These are phyloP conservation scores for Lactuca sativa DNA, from an alignment of 129 eudicot species.

Conservation along the genomic window DNA sequence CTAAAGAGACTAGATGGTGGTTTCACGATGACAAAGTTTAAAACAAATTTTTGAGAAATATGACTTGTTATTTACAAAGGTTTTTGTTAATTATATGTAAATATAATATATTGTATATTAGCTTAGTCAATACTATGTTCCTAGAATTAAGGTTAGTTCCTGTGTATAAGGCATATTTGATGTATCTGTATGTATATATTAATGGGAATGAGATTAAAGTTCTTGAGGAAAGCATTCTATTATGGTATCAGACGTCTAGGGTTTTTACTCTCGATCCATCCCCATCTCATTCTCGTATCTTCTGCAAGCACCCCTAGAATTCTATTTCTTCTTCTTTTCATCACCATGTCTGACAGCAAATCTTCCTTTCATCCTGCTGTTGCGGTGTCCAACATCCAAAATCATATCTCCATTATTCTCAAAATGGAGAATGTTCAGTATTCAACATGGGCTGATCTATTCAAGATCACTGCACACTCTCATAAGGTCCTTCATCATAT, in stretches of 20 bases:
- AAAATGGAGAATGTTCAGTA: not conserved
- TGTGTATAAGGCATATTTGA: too few relatives aligned
- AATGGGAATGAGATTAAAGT: too few relatives aligned
- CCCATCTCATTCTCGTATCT: not conserved
- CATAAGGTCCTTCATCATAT: not conserved
- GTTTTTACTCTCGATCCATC: too few relatives aligned
- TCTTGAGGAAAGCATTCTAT: too few relatives aligned
- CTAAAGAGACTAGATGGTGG: slow-evolving; percentile 93
- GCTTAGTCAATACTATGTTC: too few relatives aligned
- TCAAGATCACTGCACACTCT: not conserved
- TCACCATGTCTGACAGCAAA: not conserved
- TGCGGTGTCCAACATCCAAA: not conserved
- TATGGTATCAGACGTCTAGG: too few relatives aligned
- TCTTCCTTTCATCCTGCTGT: not conserved
- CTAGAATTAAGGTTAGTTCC: too few relatives aligned
- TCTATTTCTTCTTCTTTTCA: not conserved
- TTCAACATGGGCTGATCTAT: not conserved
- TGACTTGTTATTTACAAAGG: too few relatives aligned
- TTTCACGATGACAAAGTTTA: slow-evolving; percentile 81
- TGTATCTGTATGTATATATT: too few relatives aligned
- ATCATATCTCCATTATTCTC: not conserved
- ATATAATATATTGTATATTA: too few relatives aligned
- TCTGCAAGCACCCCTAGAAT: not conserved
- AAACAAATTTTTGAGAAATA: not conserved
- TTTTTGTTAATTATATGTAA: too few relatives aligned